Conservation (phyloP, 345 rosid genomes). For the Dovyalis caffra region DNA sequence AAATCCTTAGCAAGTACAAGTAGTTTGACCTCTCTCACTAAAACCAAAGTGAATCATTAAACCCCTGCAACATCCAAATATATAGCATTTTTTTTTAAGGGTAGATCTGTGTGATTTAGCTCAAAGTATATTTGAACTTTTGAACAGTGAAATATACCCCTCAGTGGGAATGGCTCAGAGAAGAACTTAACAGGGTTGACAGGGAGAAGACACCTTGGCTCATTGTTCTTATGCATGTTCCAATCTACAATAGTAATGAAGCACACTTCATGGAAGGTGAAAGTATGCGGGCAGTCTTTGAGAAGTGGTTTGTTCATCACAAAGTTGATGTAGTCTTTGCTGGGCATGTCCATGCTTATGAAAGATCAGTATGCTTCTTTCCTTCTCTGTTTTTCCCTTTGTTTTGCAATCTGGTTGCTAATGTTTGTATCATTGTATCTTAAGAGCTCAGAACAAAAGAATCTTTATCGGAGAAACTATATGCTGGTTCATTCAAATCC, state of each 20-base stretch:
- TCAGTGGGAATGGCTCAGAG: conserved; percentile 74
- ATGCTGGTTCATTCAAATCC: neutral
- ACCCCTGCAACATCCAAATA: neutral
- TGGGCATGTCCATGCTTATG: conserved; percentile 98
- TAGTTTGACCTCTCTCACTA: neutral
- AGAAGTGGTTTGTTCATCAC: conserved; percentile 60
- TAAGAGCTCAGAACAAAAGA: neutral
- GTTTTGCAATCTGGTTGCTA: neutral
- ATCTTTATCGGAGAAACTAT: neutral
- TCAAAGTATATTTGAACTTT: conserved; percentile 3
- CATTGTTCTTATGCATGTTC: conserved; percentile 87
- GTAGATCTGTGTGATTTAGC: neutral
- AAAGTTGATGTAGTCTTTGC: conserved; percentile 88
- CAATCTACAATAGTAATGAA: conserved; percentile 80
- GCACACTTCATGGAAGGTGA: conserved; percentile 96
- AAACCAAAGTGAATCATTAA: neutral
- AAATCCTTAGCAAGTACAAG: neutral
- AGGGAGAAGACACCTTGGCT: conserved; percentile 97
- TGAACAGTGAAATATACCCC: conserved; percentile 85
- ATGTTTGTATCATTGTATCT: neutral
- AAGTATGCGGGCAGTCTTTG: conserved; percentile 83
- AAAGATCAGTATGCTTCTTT: conserved; percentile 76
- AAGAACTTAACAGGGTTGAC: conserved; percentile 72
- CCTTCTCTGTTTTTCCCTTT: neutral
- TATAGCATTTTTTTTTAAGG: neutral